phyloP scores from a whole-genome alignment of 2,329 filamentous ascomycete species.

The Hypoxylon sp. region DNA sequence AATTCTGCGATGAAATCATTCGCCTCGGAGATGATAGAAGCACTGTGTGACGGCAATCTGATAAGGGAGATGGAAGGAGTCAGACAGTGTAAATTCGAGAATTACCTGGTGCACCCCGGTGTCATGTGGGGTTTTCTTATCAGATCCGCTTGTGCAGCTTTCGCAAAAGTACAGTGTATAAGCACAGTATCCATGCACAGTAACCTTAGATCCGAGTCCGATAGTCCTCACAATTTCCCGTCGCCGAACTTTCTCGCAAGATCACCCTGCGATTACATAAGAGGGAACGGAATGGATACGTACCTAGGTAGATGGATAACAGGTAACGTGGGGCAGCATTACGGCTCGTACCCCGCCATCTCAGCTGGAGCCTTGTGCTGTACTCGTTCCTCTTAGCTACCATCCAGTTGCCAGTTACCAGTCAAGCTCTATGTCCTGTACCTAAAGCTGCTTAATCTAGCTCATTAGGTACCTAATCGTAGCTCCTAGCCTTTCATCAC shows the following conservation, averaged over 20 bases:
- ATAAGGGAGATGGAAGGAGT: background rate
- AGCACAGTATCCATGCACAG: too few relatives aligned
- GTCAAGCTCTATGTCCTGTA: background rate
- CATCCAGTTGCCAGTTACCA: background rate
- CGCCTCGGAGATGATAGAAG: constrained; percentile 36
- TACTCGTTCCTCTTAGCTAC: background rate
- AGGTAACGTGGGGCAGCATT: background rate
- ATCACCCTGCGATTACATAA: constrained; percentile 1
- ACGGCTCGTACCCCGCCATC: background rate
- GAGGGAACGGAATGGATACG: background rate
- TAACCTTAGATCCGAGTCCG: constrained; percentile 30
- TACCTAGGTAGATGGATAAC: background rate
- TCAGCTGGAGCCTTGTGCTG: background rate
- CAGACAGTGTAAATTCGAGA: constrained; percentile 23
- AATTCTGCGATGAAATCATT: constrained; percentile 50
- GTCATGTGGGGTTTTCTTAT: constrained; percentile 28
- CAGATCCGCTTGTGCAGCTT: constrained; percentile 34
- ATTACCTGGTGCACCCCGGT: constrained; percentile 2
- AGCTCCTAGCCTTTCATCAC: background rate
- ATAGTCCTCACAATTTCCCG: constrained; percentile 8
- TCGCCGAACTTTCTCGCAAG: constrained; percentile 33
- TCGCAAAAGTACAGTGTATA: background rate
- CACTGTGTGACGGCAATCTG: constrained; percentile 37
- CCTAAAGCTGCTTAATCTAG: background rate
- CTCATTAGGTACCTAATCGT: background rate